Conservation (phyloP, 179 eudicot species). For the Sideroxylon spinosum region DNA sequence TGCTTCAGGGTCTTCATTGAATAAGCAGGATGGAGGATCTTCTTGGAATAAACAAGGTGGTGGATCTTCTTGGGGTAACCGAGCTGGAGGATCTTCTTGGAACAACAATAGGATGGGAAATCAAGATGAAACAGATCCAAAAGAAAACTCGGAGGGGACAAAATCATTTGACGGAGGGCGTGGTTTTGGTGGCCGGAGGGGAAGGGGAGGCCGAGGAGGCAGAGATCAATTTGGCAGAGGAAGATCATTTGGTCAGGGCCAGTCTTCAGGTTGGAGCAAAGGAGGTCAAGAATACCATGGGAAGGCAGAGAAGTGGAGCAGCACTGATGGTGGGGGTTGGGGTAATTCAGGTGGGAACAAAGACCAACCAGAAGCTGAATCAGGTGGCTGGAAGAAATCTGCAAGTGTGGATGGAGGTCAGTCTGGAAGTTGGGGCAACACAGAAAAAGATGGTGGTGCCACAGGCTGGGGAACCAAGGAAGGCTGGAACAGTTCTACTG, state of each 20-base stretch:
- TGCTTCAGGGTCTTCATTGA: conserved; percentile 9
- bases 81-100: conserved; percentile 22
- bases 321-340: conserved; percentile 31
- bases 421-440: conserved; percentile 30
- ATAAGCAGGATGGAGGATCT: conserved; percentile 19
- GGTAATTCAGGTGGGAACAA: conserved; percentile 34
- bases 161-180: conserved; percentile 34
- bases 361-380: neutral
- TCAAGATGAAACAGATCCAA: conserved; percentile 17
- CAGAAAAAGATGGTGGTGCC: conserved; percentile 6
- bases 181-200: conserved; percentile 48
- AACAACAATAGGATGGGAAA: conserved; percentile 36
- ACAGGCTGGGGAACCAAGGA: conserved; percentile 12
- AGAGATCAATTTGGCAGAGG: conserved; percentile 35
- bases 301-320: conserved; percentile 7
- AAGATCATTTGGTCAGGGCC: conserved; percentile 4
- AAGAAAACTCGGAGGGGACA: conserved; percentile 28
- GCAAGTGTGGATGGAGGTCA: neutral
- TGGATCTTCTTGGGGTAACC: conserved; percentile 19
- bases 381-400: neutral
- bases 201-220: conserved; percentile 42
- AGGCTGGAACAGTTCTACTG: no score
- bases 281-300: neutral
- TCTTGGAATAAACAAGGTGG: conserved; percentile 20
- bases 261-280: conserved; percentile 13